Conservation (phyloP, 2,329 filamentous ascomycete species). For the Monascus ruber region DNA sequence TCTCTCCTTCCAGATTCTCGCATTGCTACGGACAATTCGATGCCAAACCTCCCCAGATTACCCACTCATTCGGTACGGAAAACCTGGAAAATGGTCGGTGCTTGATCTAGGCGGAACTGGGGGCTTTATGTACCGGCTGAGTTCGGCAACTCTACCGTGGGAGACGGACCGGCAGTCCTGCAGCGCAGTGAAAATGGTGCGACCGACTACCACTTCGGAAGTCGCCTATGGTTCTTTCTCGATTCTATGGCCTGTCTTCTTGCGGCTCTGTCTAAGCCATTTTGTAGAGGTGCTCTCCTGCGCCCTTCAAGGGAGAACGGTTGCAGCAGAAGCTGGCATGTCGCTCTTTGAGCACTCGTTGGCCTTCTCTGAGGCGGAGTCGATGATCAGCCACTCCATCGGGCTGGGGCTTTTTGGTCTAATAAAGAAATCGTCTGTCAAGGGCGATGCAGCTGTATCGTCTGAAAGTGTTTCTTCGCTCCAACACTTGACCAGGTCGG, state of each 20-base stretch:
- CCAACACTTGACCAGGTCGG: conserved; percentile 27
- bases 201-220: conserved; percentile 38
- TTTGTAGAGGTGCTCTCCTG: conserved; percentile 83
- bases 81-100: conserved; percentile 51
- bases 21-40: conserved; percentile 71
- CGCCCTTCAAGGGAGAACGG: conserved; percentile 69
- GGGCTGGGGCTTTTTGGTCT: conserved; percentile 55
- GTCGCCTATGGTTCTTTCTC: conserved; percentile 67
- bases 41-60: conserved; percentile 79
- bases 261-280: conserved; percentile 55
- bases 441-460: conserved; percentile 34
- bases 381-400: conserved; percentile 69
- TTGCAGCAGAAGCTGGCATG: conserved; percentile 84
- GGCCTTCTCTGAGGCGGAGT: conserved; percentile 90
- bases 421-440: conserved; percentile 31
- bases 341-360: conserved; percentile 93
- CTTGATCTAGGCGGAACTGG: conserved; percentile 61
- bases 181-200: conserved; percentile 60
- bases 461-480: conserved; percentile 20
- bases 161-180: conserved; percentile 67
- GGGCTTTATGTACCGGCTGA: conserved; percentile 59
- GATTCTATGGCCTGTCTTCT: conserved; percentile 43
- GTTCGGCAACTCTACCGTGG: conserved; percentile 61
- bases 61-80: conserved; percentile 57
- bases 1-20: conserved; percentile 56